These are phyloP conservation scores for Podaxis carcinomalis DNA, from an alignment of 768 basidiomycete species.

Conservation along the genomic window DNA sequence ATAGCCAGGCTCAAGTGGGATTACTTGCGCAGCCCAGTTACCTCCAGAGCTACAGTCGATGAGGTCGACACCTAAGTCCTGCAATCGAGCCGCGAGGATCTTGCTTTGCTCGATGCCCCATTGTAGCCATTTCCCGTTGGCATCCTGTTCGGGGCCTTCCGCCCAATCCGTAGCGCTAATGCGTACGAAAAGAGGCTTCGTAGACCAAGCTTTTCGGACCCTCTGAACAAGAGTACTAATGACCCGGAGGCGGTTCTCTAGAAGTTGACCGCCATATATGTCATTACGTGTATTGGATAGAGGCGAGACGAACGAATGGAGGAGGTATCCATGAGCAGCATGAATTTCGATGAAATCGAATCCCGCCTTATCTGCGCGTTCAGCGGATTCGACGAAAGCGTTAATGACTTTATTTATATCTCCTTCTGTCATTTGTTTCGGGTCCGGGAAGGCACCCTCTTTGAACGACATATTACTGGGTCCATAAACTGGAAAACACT, in stretches of 20 bases:
- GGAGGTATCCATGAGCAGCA: conserved; percentile 66
- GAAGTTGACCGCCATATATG: conserved; percentile 59
- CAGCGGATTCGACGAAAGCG: conserved; percentile 52
- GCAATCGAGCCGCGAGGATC: conserved; percentile 48
- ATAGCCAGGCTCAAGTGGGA: conserved; percentile 51
- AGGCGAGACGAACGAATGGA: conserved; percentile 68
- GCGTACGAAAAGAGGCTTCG: conserved; percentile 69
- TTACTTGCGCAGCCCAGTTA: conserved; percentile 57
- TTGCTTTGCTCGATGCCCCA: conserved; percentile 82
- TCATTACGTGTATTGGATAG: conserved; percentile 72
- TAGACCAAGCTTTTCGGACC: conserved; percentile 52
- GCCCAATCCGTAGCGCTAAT: conserved; percentile 70
- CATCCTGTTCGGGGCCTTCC: conserved; percentile 48
- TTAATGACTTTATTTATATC: conserved; percentile 55
- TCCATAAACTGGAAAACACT: conserved; percentile 45
- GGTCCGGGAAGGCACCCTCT: conserved; percentile 41
- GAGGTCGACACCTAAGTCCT: conserved; percentile 67
- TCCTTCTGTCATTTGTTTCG: conserved; percentile 51
- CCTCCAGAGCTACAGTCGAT: conserved; percentile 71
- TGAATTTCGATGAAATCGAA: conserved; percentile 76
- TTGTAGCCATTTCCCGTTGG: conserved; percentile 52
- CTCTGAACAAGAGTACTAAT: conserved; percentile 52
- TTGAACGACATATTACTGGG: conserved; percentile 58
- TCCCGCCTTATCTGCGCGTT: conserved; percentile 54
- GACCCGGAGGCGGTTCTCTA: conserved; percentile 71